These are phyloP conservation scores for Hsuehochloa calcarea DNA, from an alignment of 176 grass and related monocot species.

Conservation along the genomic window DNA sequence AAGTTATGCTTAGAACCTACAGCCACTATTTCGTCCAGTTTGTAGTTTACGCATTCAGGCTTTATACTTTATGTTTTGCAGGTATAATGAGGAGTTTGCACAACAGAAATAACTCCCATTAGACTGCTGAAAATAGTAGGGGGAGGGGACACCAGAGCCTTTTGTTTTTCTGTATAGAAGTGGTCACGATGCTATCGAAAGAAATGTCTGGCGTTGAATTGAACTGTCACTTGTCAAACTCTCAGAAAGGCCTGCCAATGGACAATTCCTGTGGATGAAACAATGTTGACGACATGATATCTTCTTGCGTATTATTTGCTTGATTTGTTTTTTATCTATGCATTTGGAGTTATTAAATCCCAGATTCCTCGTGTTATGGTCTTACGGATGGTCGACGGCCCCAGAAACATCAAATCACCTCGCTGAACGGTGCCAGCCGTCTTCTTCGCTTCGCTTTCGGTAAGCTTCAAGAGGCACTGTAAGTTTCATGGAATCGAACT, in stretches of 20 bases:
- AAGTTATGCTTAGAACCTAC: not conserved
- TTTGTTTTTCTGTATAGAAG: slow-evolving; percentile 12
- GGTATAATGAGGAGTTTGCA: slow-evolving; percentile 17
- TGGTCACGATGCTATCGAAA: not conserved
- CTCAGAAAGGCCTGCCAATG: not conserved
- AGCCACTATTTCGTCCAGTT: not conserved
- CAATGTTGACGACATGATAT: not conserved
- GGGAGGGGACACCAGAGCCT: not conserved
- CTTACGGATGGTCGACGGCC: not conserved
- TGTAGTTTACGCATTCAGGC: slow-evolving; percentile 3
- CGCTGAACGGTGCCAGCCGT: not conserved
- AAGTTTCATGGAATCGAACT: not conserved
- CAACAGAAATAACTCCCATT: not conserved
- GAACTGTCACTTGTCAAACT: not conserved
- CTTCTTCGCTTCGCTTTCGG: not conserved
- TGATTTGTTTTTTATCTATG: not conserved
- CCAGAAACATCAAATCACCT: not conserved
- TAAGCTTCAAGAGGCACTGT: not conserved
- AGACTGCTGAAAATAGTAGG: not conserved
- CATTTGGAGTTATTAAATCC: not conserved
- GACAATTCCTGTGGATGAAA: not conserved
- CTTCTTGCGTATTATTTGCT: not conserved
- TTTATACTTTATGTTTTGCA: not conserved
- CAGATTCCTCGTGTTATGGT: not conserved
- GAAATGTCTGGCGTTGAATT: not conserved